phyloP scores from a whole-genome alignment of 1,139 yeast species.

The Geotrichum armillariae region DNA sequence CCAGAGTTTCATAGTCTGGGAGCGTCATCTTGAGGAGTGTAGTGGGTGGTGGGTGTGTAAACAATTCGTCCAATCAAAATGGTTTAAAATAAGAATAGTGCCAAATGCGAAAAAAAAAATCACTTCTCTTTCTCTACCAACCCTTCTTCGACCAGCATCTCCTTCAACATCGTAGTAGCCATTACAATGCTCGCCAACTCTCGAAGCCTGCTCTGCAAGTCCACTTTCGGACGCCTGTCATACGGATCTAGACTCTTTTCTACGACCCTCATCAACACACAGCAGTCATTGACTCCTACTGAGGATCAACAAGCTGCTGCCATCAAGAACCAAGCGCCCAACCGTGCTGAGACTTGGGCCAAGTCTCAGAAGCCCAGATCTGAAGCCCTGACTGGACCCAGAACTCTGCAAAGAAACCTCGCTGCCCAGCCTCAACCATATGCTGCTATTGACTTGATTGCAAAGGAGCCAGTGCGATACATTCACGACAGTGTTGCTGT shows the following conservation, averaged over 20 bases:
- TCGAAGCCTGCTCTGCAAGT: slow-evolving; percentile 12
- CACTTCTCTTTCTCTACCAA: not conserved
- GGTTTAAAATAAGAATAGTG: slow-evolving; percentile 9
- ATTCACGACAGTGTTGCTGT: slow-evolving; percentile 68
- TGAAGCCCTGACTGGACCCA: slow-evolving; percentile 60
- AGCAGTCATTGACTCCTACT: slow-evolving; percentile 12
- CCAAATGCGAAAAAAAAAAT: not conserved
- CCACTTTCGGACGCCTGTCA: slow-evolving; percentile 12
- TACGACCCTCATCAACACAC: slow-evolving; percentile 11
- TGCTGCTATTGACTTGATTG: slow-evolving; percentile 83
- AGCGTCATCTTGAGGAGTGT: slow-evolving; percentile 6
- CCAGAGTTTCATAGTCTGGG: slow-evolving; percentile 16
- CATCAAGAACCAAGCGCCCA: slow-evolving; percentile 63
- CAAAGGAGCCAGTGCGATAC: slow-evolving; percentile 69
- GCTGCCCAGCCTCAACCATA: slow-evolving; percentile 71
- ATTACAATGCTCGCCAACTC: slow-evolving; percentile 19
- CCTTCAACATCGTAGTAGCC: not conserved
- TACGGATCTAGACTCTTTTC: slow-evolving; percentile 9
- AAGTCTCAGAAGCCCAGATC: slow-evolving; percentile 62
- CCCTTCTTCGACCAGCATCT: not conserved
- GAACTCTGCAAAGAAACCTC: slow-evolving; percentile 73
- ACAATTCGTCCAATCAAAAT: slow-evolving; percentile 12
- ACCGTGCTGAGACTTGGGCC: slow-evolving; percentile 71
- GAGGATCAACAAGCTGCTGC: slow-evolving; percentile 18
- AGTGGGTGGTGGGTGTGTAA: not conserved